Evolutionary conservation across 139 green algal species (phyloP).

Genomic region (Chlamydomonas sp.): DNA sequence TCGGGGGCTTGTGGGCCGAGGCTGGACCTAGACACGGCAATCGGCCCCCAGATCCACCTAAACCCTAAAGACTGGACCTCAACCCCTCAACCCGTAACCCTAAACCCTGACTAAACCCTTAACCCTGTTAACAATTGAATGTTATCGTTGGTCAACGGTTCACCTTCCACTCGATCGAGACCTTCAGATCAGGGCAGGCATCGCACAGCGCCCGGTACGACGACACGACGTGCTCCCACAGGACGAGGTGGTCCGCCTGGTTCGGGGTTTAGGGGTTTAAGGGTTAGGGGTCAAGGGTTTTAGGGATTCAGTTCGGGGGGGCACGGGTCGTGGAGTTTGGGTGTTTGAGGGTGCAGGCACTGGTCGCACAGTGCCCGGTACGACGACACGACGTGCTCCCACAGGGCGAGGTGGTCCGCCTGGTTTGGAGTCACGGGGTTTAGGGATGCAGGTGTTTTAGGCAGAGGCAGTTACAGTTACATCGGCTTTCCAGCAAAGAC

Average conservation of each 20-base stretch:
- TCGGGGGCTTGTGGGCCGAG: too few species aligned
- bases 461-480: too few species aligned
- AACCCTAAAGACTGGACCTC: too few species aligned
- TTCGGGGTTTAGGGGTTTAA: too few species aligned
- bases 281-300: too few species aligned
- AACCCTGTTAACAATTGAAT: neutral
- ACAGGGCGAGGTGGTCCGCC: slow-evolving; percentile 41
- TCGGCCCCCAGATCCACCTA: too few species aligned
- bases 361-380: slow-evolving; percentile 32
- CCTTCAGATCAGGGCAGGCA: slow-evolving; percentile 20
- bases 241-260: slow-evolving; percentile 42
- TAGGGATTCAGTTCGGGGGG: too few species aligned
- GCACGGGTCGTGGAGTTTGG: too few species aligned
- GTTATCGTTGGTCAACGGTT: slow-evolving; percentile 13
- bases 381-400: slow-evolving; percentile 27
- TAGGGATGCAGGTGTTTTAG: too few species aligned
- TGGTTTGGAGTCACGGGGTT: slow-evolving; percentile 30
- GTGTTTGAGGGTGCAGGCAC: too few species aligned
- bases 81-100: slow-evolving; percentile 7
- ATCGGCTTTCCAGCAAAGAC: too few species aligned
- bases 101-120: slow-evolving; percentile 13
- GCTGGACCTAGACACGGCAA: too few species aligned
- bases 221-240: slow-evolving; percentile 34
- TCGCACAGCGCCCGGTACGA: slow-evolving; percentile 21
- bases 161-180: slow-evolving; percentile 58